These are phyloP conservation scores for Rhodotorula toruloides DNA, from an alignment of 768 basidiomycete genomes.

Conservation along the genomic window DNA sequence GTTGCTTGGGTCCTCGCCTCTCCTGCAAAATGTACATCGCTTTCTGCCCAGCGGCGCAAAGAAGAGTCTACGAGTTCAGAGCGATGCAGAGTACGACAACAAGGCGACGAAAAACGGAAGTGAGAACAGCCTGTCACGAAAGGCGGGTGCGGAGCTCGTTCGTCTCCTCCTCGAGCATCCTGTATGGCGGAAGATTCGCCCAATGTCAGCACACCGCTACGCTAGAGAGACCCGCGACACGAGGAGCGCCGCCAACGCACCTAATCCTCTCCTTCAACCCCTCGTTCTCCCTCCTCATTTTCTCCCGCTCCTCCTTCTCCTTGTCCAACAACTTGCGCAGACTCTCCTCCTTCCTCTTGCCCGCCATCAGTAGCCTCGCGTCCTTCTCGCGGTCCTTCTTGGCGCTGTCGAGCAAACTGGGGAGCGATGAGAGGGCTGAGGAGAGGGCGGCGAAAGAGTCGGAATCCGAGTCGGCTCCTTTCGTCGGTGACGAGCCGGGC, in stretches of 20 bases:
- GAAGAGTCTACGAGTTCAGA: background rate
- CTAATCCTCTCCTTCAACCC: slow-evolving; percentile 7
- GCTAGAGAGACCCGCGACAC: too few relatives aligned
- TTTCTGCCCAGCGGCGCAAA: too few relatives aligned
- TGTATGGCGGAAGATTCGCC: background rate
- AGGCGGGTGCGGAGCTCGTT: slow-evolving; percentile 4
- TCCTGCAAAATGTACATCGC: too few relatives aligned
- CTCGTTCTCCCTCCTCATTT: slow-evolving; percentile 10
- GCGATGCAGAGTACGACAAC: background rate
- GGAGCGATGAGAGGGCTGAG: background rate
- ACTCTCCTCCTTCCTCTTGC: slow-evolving; percentile 21
- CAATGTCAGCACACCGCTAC: background rate
- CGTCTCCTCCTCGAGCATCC: slow-evolving; percentile 15
- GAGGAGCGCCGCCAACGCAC: too few relatives aligned
- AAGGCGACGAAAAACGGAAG: background rate
- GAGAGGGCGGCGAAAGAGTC: slow-evolving; percentile 7
- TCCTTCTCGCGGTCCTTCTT: slow-evolving; percentile 20
- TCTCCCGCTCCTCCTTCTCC: background rate
- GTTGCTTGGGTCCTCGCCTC: too few relatives aligned
- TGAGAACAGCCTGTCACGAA: background rate
- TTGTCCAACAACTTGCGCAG: background rate
- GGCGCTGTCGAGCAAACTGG: background rate
- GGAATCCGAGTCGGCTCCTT: background rate
- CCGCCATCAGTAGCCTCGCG: slow-evolving; percentile 7
- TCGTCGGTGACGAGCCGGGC: background rate